Base-by-base conservation (phyloP, 1,139 yeast genomes). In the Pneumocystis wakefieldiae region DNA sequence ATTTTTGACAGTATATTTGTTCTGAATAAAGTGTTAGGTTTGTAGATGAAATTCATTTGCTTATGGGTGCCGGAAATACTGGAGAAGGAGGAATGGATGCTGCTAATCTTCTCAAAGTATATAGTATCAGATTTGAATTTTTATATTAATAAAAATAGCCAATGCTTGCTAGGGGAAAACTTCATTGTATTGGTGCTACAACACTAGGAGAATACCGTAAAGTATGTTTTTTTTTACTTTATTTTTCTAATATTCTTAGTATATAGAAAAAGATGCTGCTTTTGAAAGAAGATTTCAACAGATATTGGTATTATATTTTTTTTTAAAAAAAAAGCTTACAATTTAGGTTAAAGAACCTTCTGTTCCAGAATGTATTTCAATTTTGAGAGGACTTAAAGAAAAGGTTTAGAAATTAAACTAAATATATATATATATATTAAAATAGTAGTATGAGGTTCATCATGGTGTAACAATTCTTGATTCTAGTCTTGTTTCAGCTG, bases 171-270 rank as follows among this genome's bases (percentile, higher is more conserved):
- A 85, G 98, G 76, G 98, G 98, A 68, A 81, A 86, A 63, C 83
- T 92, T 72, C 97, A 92, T 76, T 95, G 97, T 76, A 91, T 91
- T 73, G 99, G 99, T 77, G 98, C 98, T 58, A 92, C 98, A 28
- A 94, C 98, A 3, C 86, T 89, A 71, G 86, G 86, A 65, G 99
- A 92, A 76, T 92, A 92, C 78, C 83, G 97, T 73, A 86, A 91
- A 73, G 55, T 48, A 24, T 48, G 32, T 4, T 91, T 73, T 98
- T 98, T 77, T 98, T 98, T 57, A 92, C 98, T 28, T 92, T 98
- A 3, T 86, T 88, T 71, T 85, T 86, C 65, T 98, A 92, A 76
- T 94, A 92, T 79, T 83, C 97, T 73, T 86, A 91, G 73, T 84
- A 85, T 72, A 86, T 92, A 67, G 89, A 94, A 71, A 92, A 92